Base-by-base conservation (phyloP, 163 green algal genomes). In the Volvox carteri region DNA sequence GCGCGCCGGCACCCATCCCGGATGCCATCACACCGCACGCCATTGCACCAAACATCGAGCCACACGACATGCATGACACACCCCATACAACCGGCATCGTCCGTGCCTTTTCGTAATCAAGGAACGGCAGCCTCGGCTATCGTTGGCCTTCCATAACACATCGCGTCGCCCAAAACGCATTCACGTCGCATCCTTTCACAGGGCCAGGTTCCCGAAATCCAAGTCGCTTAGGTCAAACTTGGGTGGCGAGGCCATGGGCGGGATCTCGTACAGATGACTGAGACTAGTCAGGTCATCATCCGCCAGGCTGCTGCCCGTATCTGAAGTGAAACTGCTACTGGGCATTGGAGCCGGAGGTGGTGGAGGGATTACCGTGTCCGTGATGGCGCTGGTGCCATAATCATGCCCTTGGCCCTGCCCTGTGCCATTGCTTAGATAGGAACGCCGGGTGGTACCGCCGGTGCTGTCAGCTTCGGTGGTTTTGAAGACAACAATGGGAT, bases 221-320 rank as follows among this genome's bases (percentile, higher is more conserved):
- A 83, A 46, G 52, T 86, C 78, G 23, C 56, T 42, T n/a, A 86
- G 78, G 30, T 88, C 83, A 67, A 84, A 84, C 70, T 84, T 84
- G 5, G 84, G 84, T 21, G 84, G 84, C 9, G 54, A 65, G 19
- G 70, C 84, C 72, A 89, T 89, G 39, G 84, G 84, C 16, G 84
- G 84, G 3, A 89, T 42, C 54, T 89, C 84, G 42, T 89, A 89
- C 72, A 89, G 21, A 14, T 70, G 37, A 5, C 33, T 67, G 1
- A 89, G 72, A 8, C 19, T 56, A 7, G 52, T 21, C 8, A 89
- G 48, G 41, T 84, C 72, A 25, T 89, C 84, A 28, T 89, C 84
- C 41, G 54, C 54, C 30, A 84, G 54, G 39, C 52, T 84, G 84
- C 84, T 89, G 39, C 84, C 84, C 16, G 84, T 77, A n/a, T 54